phyloP scores from a whole-genome alignment of 1,139 yeast species.

The Geotrichum histeridarum region DNA sequence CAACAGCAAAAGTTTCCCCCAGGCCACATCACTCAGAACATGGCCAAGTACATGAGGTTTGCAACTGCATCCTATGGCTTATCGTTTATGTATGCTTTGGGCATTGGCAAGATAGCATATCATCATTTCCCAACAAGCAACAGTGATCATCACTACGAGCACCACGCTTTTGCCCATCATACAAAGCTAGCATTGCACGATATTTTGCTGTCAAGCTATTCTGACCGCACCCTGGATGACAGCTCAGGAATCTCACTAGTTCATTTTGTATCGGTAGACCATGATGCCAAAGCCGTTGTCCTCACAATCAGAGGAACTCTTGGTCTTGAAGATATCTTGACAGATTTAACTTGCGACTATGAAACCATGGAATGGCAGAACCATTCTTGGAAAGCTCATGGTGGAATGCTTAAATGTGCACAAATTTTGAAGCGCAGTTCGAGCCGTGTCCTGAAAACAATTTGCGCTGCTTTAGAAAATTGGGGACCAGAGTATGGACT shows the following conservation, averaged over 20 bases:
- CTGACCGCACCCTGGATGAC: conserved; percentile 30
- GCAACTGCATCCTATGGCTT: conserved; percentile 38
- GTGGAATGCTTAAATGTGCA: conserved; percentile 38
- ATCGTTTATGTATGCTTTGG: conserved; percentile 36
- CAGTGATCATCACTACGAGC: conserved; percentile 32
- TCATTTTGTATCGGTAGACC: conserved; percentile 36
- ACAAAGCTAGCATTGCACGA: conserved; percentile 32
- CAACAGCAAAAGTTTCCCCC: conserved; percentile 26
- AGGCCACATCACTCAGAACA: conserved; percentile 30
- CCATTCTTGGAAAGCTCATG: conserved; percentile 32
- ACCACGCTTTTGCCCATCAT: conserved; percentile 36
- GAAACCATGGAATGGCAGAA: conserved; percentile 33
- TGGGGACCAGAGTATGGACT: conserved; percentile 34
- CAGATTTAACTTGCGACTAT: conserved; percentile 37
- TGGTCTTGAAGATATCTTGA: conserved; percentile 36
- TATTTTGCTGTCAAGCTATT: conserved; percentile 33
- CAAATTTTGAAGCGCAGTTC: conserved; percentile 25
- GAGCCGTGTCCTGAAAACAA: conserved; percentile 31
- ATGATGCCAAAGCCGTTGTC: conserved; percentile 34
- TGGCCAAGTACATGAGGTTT: conserved; percentile 35
- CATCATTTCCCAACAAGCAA: conserved; percentile 25
- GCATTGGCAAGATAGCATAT: conserved; percentile 29
- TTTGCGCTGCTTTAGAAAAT: conserved; percentile 28
- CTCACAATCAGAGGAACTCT: conserved; percentile 37
- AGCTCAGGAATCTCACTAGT: conserved; percentile 35